Percentiles rank a stretch among this genome's conserved stretches.
phyloP scores from a whole-genome alignment of 352 stramenopile species.

The Phytopythium ostracodes region DNA sequence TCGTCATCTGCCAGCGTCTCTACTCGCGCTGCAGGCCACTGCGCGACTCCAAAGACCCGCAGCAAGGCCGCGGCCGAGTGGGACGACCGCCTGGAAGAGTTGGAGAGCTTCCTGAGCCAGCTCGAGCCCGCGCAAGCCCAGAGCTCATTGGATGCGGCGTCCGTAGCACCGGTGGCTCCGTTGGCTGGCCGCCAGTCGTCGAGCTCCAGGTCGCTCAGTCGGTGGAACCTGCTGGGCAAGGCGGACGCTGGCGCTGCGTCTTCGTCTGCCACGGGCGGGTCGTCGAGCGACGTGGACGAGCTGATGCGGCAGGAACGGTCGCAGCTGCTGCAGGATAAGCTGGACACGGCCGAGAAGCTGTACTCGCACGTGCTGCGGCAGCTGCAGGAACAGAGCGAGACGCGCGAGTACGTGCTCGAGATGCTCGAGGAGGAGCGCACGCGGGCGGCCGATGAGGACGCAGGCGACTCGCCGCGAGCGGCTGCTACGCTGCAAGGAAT shows the following conservation, averaged over 20 bases:
- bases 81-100: constrained; percentile 36
- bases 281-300: constrained; percentile 7
- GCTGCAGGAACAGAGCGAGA: constrained; percentile 58
- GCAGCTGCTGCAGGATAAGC: constrained; percentile 51
- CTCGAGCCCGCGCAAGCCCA: constrained; percentile 8
- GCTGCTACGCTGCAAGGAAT: constrained; percentile 23
- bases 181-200: neutral
- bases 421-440: constrained; percentile 52
- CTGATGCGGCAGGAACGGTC: neutral
- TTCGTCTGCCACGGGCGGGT: neutral
- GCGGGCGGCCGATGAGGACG: constrained; percentile 17
- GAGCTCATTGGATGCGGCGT: neutral
- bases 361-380: constrained; percentile 70
- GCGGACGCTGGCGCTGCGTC: neutral
- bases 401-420: constrained; percentile 56
- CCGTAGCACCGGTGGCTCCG: neutral
- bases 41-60: neutral
- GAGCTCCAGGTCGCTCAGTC: constrained; percentile 7
- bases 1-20: neutral
- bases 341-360: constrained; percentile 67
- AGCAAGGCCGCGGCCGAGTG: constrained; percentile 18
- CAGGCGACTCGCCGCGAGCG: constrained; percentile 9
- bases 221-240: constrained; percentile 22
- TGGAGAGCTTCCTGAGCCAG: constrained; percentile 50
- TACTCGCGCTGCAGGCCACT: too few relatives aligned